A percentile compares a stretch with the other conserved stretches of the same genome.
Evolutionary conservation across 139 green algal species (phyloP).

Genomic region (Trebouxia sp.): DNA sequence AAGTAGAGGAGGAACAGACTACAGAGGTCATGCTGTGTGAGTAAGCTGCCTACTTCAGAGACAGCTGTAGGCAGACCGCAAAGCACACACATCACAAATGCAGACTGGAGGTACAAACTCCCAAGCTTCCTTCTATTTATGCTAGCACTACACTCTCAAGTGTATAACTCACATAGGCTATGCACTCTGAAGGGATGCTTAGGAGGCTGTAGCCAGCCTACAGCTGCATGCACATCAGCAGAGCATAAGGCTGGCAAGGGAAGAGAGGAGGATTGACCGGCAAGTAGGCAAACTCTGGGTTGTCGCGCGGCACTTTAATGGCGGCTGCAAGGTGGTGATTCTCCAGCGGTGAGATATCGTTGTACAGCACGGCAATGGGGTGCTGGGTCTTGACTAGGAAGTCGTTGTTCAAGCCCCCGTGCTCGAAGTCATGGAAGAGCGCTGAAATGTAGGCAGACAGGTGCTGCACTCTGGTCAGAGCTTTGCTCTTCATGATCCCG

Average conservation of each 20-base stretch:
- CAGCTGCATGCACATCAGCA: too few species aligned
- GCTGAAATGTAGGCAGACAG: not conserved
- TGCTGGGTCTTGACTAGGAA: conserved; percentile 54
- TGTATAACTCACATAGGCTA: too few species aligned
- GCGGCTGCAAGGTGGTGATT: conserved; percentile 51
- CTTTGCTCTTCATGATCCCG: not conserved
- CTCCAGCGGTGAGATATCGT: conserved; percentile 53
- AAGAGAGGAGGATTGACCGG: not conserved
- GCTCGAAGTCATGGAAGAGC: not conserved
- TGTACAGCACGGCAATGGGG: conserved; percentile 56
- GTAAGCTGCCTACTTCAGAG: too few species aligned
- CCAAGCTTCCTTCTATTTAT: not conserved
- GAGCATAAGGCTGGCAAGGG: too few species aligned
- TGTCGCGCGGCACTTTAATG: not conserved
- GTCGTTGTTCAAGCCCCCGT: conserved; percentile 62
- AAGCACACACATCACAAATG: not conserved
- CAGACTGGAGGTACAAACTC: not conserved
- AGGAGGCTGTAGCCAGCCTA: too few species aligned
- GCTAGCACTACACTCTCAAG: too few species aligned
- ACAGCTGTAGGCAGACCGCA: not conserved
- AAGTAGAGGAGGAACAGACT: too few species aligned
- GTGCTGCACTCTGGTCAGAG: not conserved
- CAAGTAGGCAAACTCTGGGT: not conserved
- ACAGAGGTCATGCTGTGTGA: too few species aligned
- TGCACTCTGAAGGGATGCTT: too few species aligned